Conservation (phyloP, 805 yeast species). For the Komagataella phaffii region DNA sequence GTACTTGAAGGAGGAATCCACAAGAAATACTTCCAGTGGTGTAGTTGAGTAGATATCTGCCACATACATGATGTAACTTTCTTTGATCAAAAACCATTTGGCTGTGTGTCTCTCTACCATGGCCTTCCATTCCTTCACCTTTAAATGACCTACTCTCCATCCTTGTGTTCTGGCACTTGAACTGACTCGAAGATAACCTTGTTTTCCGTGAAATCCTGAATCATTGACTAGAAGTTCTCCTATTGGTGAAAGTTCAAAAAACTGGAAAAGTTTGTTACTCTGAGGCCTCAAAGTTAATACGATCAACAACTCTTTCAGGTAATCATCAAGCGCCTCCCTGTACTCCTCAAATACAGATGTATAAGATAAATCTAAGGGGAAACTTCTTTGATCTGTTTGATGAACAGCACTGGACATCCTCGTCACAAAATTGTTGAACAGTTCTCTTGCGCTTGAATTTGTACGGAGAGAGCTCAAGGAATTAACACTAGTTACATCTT, state of each 20-base stretch:
- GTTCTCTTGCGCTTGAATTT: not conserved
- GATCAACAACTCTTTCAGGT: conserved; percentile 48
- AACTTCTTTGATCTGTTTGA: not conserved
- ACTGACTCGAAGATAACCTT: conserved; percentile 70
- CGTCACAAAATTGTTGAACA: not conserved
- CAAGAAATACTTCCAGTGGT: conserved; percentile 81
- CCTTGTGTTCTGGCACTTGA: conserved; percentile 84
- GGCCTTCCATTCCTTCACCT: conserved; percentile 62
- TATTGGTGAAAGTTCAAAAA: conserved; percentile 82
- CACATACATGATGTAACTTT: conserved; percentile 75
- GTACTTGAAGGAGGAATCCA: conserved; percentile 65
- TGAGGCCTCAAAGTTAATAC: conserved; percentile 62
- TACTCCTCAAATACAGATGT: conserved; percentile 16
- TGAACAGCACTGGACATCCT: not conserved
- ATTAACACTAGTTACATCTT: not conserved
- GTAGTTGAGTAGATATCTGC: conserved; percentile 78
- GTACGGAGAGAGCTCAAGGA: not conserved
- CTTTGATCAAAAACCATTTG: conserved; percentile 85
- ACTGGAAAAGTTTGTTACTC: conserved; percentile 70
- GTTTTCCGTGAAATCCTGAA: conserved; percentile 72
- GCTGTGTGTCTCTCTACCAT: conserved; percentile 86
- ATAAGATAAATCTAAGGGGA: not conserved
- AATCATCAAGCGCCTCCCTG: conserved; percentile 42
- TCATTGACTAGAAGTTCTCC: conserved; percentile 77
- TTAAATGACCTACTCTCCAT: conserved; percentile 89